Conservation (phyloP, 2,329 filamentous ascomycete species). For the Myriangium duriaei region DNA sequence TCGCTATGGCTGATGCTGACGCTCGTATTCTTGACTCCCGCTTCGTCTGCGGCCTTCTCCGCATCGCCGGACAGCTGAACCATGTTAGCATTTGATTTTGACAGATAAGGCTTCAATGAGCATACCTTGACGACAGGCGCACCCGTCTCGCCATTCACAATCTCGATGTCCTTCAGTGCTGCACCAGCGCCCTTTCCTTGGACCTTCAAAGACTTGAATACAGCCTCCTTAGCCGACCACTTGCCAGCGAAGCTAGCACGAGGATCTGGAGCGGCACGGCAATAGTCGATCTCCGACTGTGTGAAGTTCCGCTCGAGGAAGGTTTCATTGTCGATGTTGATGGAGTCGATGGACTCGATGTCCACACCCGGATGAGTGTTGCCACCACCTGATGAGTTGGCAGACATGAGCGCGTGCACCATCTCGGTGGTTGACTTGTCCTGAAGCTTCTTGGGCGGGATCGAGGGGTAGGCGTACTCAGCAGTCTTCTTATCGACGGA, state of each 20-base stretch:
- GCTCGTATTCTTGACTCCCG: conserved; percentile 74
- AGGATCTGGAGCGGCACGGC: conserved; percentile 62
- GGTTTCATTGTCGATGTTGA: conserved; percentile 89
- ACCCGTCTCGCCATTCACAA: conserved; percentile 66
- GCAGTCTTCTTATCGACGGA: conserved; percentile 74
- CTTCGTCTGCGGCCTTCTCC: conserved; percentile 67
- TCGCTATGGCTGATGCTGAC: conserved; percentile 96
- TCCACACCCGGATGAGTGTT: conserved; percentile 82
- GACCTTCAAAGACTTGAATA: conserved; percentile 94
- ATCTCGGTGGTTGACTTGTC: conserved; percentile 59
- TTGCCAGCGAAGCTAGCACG: conserved; percentile 87
- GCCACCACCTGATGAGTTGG: conserved; percentile 34
- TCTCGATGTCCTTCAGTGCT: conserved; percentile 87
- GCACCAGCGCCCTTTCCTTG: conserved; percentile 78
- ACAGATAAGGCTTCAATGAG: conserved; percentile 11
- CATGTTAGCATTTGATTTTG: conserved; percentile 13
- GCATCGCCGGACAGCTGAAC: conserved; percentile 74
- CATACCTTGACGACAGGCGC: conserved; percentile 77
- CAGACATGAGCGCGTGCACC: conserved; percentile 62
- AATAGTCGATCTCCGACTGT: conserved; percentile 70
- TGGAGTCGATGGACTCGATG: conserved; percentile 72
- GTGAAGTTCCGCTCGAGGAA: conserved; percentile 97
- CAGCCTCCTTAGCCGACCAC: conserved; percentile 96
- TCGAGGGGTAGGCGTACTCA: conserved; percentile 58
- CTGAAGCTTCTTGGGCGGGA: conserved; percentile 52